Evolutionary conservation across 768 basidiomycete species (phyloP), one percentile per base, ranked within the genome.

Genomic region (Lyophyllum semitale): DNA sequence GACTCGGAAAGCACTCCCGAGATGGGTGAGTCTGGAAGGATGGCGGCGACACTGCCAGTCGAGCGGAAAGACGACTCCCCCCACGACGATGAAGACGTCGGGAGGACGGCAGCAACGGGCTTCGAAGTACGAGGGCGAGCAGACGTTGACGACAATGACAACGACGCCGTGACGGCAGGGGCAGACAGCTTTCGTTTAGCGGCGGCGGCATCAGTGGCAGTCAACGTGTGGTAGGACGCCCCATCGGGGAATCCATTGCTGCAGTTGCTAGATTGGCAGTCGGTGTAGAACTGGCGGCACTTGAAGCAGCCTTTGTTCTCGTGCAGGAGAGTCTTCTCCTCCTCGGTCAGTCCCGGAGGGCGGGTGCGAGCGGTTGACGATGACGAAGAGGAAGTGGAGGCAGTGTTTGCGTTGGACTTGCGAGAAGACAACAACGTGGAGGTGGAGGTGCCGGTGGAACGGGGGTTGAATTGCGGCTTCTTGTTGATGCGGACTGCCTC

Each of bases 351-450:
- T 1, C 9, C 26, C 6, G 57, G 57, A 0, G 53, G 48, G 1
- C 17, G 13, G 4, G n/a, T 17, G 4, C 37, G 20, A n/a, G 6
- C 18, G 12, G 23, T 29, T n/a, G 43, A 22, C 18, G n/a, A 26
- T 17, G 25, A 8, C 4, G 45, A 22, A 9, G 8, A 11, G 18
- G 40, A 12, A 35, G 8, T 43, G 7, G 29, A 2, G 30, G 17
- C 22, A 6, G 7, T 4, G 81, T 72, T 2, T 80, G 78, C 80
- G 83, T 83, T 8, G 5, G 13, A 40, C 42, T 50, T 48, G n/a
- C n/a, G n/a, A n/a, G n/a, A n/a, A n/a, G n/a, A n/a, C n/a, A n/a
- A n/a, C 18, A 53, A 56, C 20, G 51, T 52, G 17, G 40, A 18
- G 27, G 11, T 13, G 23, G 23, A n/a, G n/a, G n/a, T n/a, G n/a